Evolutionary conservation across 2,329 filamentous ascomycete species (phyloP), one percentile per base, ranked within the genome.

Genomic region (Colletotrichum sp.): DNA sequence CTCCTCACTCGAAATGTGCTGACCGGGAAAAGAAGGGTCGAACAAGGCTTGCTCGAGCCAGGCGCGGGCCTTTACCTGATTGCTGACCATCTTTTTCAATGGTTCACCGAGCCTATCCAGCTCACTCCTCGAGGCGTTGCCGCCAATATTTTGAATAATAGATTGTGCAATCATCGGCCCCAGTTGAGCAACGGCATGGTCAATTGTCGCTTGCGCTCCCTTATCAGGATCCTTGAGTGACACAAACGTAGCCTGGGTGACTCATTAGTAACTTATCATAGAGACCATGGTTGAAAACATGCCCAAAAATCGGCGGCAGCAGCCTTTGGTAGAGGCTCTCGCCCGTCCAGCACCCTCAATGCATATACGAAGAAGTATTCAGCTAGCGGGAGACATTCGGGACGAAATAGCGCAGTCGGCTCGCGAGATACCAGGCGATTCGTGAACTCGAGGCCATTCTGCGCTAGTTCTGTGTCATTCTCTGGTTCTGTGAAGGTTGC

Each of bases 291-390:
- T 1, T 24, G 28, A 32, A 73, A 67, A 80, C 88, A 78, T 84
- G 94, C 92, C 94, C 95, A 97, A 77, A 97, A 94, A 32, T 94
- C 91, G 10, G 93, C 91, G 2, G 95, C 91, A 4, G 94, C 91
- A 34, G 90, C 90, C 84, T 97, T 97, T 0, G 94, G 94, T 12
- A 97, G 85, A 1, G 94, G 92, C 75, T 97, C 95, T 34, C 89
- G 91, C 15, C 93, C 93, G 58, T 93, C 89, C 8, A 97, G 85
- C 9, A 94, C 92, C 79, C 91, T 90, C 15, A 97, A 85, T 0
- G 92, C 90, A 80, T 96, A 96, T 69, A 93, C 85, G 79, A 97
- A 94, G 76, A 95, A 89, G 78, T 89, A 91, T 74, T 94, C 91
- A 2, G 94, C 87, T 13, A 89, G 87, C 2, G 89, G 87, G 13